phyloP scores from a whole-genome alignment of 768 basidiomycete species.

The Phylloporus rhodoxanthus region DNA sequence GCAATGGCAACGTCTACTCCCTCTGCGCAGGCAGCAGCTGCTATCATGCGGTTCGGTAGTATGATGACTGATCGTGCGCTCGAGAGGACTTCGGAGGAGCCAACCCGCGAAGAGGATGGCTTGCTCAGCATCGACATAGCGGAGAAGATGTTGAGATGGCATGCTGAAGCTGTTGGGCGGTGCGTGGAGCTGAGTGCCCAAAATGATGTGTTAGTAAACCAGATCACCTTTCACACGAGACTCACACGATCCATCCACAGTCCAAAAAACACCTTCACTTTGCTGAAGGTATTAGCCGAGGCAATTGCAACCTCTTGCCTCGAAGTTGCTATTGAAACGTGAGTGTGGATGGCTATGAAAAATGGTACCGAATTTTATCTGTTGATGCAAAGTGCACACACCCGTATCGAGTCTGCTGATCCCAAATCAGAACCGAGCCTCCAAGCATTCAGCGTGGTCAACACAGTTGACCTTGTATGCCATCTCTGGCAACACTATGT shows the following conservation, averaged over 20 bases:
- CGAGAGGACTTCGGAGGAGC: slow-evolving; percentile 60
- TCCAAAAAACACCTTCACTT: slow-evolving; percentile 79
- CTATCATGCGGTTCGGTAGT: slow-evolving; percentile 86
- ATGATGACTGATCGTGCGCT: slow-evolving; percentile 49
- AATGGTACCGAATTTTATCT: not conserved
- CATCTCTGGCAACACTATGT: slow-evolving; percentile 98
- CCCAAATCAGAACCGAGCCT: slow-evolving; percentile 76
- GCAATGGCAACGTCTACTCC: slow-evolving; percentile 56
- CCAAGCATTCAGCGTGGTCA: slow-evolving; percentile 58
- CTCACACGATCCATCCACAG: slow-evolving; percentile 37
- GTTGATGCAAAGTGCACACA: slow-evolving; percentile 48
- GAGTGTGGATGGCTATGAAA: slow-evolving; percentile 26
- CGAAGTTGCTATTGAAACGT: slow-evolving; percentile 92
- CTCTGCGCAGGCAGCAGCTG: slow-evolving; percentile 81
- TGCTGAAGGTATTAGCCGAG: slow-evolving; percentile 83
- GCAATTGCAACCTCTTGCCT: slow-evolving; percentile 78
- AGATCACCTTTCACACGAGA: not conserved
- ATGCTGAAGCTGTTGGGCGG: slow-evolving; percentile 93
- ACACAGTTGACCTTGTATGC: slow-evolving; percentile 76
- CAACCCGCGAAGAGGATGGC: slow-evolving; percentile 76
- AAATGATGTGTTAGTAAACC: slow-evolving; percentile 71
- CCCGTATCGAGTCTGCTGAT: slow-evolving; percentile 69
- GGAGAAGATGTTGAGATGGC: slow-evolving; percentile 93
- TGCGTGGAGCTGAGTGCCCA: slow-evolving; percentile 83
- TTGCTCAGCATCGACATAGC: slow-evolving; percentile 66